Evolutionary conservation across 2,329 filamentous ascomycete genomes (phyloP).

Genomic region (Pyrenochaeta sp.): DNA sequence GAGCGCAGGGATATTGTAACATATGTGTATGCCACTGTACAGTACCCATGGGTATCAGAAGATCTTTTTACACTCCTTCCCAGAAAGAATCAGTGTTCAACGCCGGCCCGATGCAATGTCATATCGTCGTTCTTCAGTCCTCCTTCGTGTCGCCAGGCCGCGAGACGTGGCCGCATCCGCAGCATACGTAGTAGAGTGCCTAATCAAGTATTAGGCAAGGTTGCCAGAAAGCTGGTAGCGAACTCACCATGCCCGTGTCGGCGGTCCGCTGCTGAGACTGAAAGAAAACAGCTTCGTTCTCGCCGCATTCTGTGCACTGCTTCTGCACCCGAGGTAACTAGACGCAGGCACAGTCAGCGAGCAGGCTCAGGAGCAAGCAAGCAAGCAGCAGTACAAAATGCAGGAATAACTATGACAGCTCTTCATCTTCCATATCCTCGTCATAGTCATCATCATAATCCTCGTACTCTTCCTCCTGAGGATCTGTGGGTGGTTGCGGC

Average conservation of each 20-base stretch:
- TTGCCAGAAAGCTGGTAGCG: not conserved
- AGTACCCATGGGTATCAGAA: slow-evolving; percentile 49
- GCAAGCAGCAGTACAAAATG: slow-evolving; percentile 44
- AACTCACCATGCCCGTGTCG: slow-evolving; percentile 92
- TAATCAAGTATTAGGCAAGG: slow-evolving; percentile 33
- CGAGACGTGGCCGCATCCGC: slow-evolving; percentile 90
- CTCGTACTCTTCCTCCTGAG: slow-evolving; percentile 28
- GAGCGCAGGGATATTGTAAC: slow-evolving; percentile 30
- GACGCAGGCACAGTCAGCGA: slow-evolving; percentile 50
- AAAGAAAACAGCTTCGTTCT: slow-evolving; percentile 96
- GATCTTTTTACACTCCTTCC: slow-evolving; percentile 39
- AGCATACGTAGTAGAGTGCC: slow-evolving; percentile 76
- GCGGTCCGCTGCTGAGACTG: slow-evolving; percentile 97
- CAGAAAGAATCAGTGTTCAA: slow-evolving; percentile 34
- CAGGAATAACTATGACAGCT: slow-evolving; percentile 40
- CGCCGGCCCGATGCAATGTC: slow-evolving; percentile 42
- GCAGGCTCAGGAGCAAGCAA: slow-evolving; percentile 48
- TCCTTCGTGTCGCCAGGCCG: slow-evolving; percentile 30
- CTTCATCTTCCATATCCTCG: slow-evolving; percentile 41
- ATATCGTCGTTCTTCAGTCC: slow-evolving; percentile 15
- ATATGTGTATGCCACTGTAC: slow-evolving; percentile 41
- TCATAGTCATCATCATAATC: slow-evolving; percentile 34
- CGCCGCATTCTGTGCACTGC: slow-evolving; percentile 82
- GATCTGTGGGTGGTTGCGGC: slow-evolving; percentile 28
- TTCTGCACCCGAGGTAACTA: slow-evolving; percentile 92